Evolutionary conservation across 768 basidiomycete genomes (phyloP).

Genomic region (Leccinum arenicola): DNA sequence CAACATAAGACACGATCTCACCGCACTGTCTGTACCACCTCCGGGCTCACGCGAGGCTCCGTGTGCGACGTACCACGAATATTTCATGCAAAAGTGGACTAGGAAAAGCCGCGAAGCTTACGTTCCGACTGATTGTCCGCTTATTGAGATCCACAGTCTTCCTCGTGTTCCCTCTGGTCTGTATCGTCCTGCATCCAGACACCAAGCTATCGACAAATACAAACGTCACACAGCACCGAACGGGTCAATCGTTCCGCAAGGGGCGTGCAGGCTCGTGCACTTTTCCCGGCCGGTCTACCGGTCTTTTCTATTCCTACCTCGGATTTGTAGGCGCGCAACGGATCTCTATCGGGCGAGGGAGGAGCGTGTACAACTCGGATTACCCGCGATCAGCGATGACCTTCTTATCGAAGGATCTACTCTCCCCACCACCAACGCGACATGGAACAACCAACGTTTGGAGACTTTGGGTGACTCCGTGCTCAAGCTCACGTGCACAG

Average conservation of each 20-base stretch:
- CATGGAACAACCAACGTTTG: constrained; percentile 79
- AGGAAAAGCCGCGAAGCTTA: constrained; percentile 41
- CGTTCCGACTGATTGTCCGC: constrained; percentile 55
- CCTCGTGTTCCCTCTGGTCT: constrained; percentile 40
- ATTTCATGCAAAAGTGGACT: constrained; percentile 54
- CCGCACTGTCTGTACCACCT: constrained; percentile 57
- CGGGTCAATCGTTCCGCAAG: constrained; percentile 39
- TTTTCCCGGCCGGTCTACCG: constrained; percentile 49
- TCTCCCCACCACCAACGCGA: constrained; percentile 58
- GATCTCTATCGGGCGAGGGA: constrained; percentile 58
- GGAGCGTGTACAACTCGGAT: constrained; percentile 50
- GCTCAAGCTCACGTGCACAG: constrained; percentile 70
- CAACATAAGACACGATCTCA: constrained; percentile 60
- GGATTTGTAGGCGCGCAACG: constrained; percentile 63
- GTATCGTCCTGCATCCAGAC: constrained; percentile 34
- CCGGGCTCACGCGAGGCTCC: constrained; percentile 47
- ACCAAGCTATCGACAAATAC: constrained; percentile 27
- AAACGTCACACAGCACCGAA: constrained; percentile 21
- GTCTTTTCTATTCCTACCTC: constrained; percentile 60
- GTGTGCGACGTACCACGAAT: constrained; percentile 56
- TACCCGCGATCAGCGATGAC: constrained; percentile 58
- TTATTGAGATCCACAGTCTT: constrained; percentile 54
- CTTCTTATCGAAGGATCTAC: constrained; percentile 74
- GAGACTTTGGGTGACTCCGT: constrained; percentile 89
- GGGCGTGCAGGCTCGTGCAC: constrained; percentile 52